Evolutionary conservation across 1,284 basidiomycete genomes (phyloP).

Genomic region (Wolfiporia cocos): DNA sequence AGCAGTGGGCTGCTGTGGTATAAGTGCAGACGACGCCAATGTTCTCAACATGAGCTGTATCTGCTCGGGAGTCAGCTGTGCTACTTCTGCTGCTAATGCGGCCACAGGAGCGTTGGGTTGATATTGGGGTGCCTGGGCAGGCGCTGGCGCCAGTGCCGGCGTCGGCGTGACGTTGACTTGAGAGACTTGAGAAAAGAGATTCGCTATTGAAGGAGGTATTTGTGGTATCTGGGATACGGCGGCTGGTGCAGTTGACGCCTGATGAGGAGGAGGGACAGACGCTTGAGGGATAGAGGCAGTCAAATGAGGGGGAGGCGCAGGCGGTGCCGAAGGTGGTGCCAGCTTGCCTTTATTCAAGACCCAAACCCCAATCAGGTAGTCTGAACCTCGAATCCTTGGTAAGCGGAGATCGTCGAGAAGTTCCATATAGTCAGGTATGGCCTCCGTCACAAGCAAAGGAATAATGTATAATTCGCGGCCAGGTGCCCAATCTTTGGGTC

Average conservation of each 20-base stretch:
- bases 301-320: conserved; percentile 17
- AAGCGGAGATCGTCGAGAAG: conserved; percentile 77
- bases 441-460: conserved; percentile 63
- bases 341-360: conserved; percentile 74
- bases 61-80: conserved; percentile 55
- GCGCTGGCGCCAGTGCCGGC: not conserved
- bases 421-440: conserved; percentile 82
- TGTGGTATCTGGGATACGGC: conserved; percentile 11
- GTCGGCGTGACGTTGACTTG: not conserved
- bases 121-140: not conserved
- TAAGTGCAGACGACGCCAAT: conserved; percentile 23
- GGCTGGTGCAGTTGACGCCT: conserved; percentile 5
- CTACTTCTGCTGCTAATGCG: conserved; percentile 40
- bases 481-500: conserved; percentile 64
- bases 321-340: conserved; percentile 30
- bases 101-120: conserved; percentile 2
- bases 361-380: conserved; percentile 81
- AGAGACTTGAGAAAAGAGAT: not conserved
- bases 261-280: not conserved
- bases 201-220: not conserved
- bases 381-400: conserved; percentile 50
- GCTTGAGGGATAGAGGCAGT: too few species aligned
- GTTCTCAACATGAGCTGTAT: conserved; percentile 50
- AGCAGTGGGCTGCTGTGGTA: conserved; percentile 1
- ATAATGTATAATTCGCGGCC: conserved; percentile 88